Base-by-base conservation (phyloP, 116 monocot genomes). In the Dioscorea cayenensis region DNA sequence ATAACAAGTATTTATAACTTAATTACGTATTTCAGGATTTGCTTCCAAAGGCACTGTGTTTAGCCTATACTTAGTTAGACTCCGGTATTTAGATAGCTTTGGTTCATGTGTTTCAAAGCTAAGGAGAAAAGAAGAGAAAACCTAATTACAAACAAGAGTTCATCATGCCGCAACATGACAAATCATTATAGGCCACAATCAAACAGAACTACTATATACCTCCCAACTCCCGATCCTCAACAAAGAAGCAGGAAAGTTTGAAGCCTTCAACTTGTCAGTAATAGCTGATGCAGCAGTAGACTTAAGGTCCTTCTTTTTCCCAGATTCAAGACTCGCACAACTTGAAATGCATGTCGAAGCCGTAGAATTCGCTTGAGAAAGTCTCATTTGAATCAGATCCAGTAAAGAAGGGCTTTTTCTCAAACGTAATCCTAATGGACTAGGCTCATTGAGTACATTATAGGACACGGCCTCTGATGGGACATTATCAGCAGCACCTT, bases 361-460 rank as follows among this genome's bases (percentile, higher is more conserved):
- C 27, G n/a, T 37, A 23, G 79, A 65, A 49, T 73, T 82, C 27
- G 65, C 76, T 71, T 90, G 79, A 63, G 83, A 70, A 66, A 95
- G 92, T 74, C 79, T 92, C 82, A 84, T 87, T 71, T 95, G 87
- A 77, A 95, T 92, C 79, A 95, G 72, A 60, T 92, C 92, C 48
- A 92, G 38, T 59, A 95, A 79, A 74, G 95, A 95, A 14, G 95
- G 90, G 64, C 95, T 95, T 68, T 95, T 95, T 62, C 83, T 89
- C 55, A 92, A 73, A 32, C 90, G 80, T 27, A 95, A 69, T 60
- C 95, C 95, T 67, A 95, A 76, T 28, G 95, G 92, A 28, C 95
- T 92, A 59, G 95, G 92, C 58, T 87, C 95, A 62, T 86, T 85
- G 51, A 95, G 80, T 22, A 83, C 77, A 78, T 84, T 88, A 68